phyloP scores from a whole-genome alignment of 192 early-diverging fungal genomes.

The Jimgerdemannia flammicorona region DNA sequence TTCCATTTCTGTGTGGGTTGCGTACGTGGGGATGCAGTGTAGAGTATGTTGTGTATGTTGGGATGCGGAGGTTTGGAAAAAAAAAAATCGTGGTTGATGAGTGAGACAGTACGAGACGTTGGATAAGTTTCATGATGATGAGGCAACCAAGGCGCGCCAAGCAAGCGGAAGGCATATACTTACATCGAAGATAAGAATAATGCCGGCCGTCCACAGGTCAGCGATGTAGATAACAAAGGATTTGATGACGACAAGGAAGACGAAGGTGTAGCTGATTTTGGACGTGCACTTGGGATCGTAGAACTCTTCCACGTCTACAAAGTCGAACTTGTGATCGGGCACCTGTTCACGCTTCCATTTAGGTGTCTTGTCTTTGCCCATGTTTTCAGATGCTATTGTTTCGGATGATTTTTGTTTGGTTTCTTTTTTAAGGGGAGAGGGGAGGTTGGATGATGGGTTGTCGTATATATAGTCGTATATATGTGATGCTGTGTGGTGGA shows the following conservation, averaged over 20 bases:
- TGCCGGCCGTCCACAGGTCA: slow-evolving; percentile 72
- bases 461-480: too few relatives aligned
- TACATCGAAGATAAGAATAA: slow-evolving; percentile 48
- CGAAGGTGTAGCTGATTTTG: slow-evolving; percentile 46
- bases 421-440: background rate
- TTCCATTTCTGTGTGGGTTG: slow-evolving; percentile 23
- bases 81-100: too few relatives aligned
- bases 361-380: slow-evolving; percentile 32
- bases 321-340: slow-evolving; percentile 86
- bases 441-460: background rate
- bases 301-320: slow-evolving; percentile 79
- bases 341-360: slow-evolving; percentile 79
- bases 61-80: too few relatives aligned
- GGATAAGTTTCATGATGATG: background rate
- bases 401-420: background rate
- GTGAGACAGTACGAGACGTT: too few relatives aligned
- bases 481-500: too few relatives aligned
- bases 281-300: slow-evolving; percentile 32
- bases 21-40: background rate
- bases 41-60: too few relatives aligned
- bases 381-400: background rate
- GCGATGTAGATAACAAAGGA: slow-evolving; percentile 74
- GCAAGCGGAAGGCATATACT: background rate
- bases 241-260: slow-evolving; percentile 66
- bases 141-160: background rate